Conservation (phyloP, 306 rosid genomes). For the Fragaria vesca region DNA sequence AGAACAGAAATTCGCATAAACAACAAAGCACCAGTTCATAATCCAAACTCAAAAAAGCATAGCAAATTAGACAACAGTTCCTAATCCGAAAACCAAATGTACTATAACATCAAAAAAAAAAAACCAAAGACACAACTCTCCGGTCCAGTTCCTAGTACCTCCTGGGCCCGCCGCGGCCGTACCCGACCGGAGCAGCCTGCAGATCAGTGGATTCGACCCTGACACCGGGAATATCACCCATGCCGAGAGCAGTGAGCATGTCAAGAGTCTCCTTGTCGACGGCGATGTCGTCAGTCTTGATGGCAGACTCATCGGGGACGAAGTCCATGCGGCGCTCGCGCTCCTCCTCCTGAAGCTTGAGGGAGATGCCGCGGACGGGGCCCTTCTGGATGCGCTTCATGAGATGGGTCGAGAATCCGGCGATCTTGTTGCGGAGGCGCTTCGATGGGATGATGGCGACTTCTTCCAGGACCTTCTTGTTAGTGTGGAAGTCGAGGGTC, state of each 20-base stretch:
- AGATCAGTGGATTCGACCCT: slow-evolving; percentile 43
- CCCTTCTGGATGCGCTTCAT: slow-evolving; percentile 75
- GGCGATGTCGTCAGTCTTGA: slow-evolving; percentile 38
- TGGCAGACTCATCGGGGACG: slow-evolving; percentile 58
- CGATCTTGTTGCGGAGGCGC: slow-evolving; percentile 66
- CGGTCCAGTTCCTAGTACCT: slow-evolving; percentile 34
- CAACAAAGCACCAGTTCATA: neutral
- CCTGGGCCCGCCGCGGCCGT: slow-evolving; percentile 46
- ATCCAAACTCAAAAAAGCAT: neutral
- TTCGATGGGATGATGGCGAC: slow-evolving; percentile 57
- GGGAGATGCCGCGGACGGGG: slow-evolving; percentile 59
- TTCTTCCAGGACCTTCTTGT: slow-evolving; percentile 60
- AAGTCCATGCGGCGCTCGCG: slow-evolving; percentile 70
- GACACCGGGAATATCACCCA: slow-evolving; percentile 48
- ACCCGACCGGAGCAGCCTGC: slow-evolving; percentile 20
- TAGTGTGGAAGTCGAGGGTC: slow-evolving; percentile 62
- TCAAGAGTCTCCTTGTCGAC: slow-evolving; percentile 62
- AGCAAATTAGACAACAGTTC: neutral
- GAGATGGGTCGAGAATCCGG: slow-evolving; percentile 66
- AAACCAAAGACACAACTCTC: too few relatives aligned
- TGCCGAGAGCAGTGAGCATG: slow-evolving; percentile 53
- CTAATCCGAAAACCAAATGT: neutral
- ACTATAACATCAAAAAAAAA: neutral
- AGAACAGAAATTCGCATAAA: neutral
- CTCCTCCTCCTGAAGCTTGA: slow-evolving; percentile 76